Evolutionary conservation across 2,329 filamentous ascomycete species (phyloP).

Genomic region (Aspergillus caelatus): DNA sequence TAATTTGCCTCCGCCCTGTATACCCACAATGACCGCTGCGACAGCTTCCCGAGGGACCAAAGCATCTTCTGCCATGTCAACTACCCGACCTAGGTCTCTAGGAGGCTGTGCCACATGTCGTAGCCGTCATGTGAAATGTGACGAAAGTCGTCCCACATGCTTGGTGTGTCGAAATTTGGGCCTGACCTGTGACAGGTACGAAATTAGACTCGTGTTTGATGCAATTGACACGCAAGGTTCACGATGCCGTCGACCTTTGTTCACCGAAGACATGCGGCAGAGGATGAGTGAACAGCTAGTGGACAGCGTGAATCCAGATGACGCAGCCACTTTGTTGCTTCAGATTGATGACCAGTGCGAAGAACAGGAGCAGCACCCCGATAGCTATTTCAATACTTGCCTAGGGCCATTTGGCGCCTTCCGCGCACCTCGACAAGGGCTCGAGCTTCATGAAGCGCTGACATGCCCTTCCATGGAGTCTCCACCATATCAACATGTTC

Average conservation of each 20-base stretch:
- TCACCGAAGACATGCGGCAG: conserved; percentile 41
- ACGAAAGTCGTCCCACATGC: conserved; percentile 47
- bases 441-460: not conserved
- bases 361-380: not conserved
- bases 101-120: conserved; percentile 34
- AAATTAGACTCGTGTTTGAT: conserved; percentile 43
- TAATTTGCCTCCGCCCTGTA: not conserved
- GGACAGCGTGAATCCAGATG: conserved; percentile 27
- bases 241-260: conserved; percentile 48
- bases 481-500: not conserved
- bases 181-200: conserved; percentile 45
- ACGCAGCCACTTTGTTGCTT: not conserved
- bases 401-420: not conserved
- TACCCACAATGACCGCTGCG: not conserved
- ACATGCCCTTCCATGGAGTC: not conserved
- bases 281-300: conserved; percentile 42
- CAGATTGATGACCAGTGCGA: not conserved
- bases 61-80: not conserved
- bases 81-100: conserved; percentile 5
- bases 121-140: conserved; percentile 50
- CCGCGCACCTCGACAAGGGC: not conserved
- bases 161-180: conserved; percentile 40
- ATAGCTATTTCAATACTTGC: not conserved
- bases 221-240: conserved; percentile 24
- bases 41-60: not conserved